phyloP scores from a whole-genome alignment of 805 yeast genomes.

The Candida oleophila region DNA sequence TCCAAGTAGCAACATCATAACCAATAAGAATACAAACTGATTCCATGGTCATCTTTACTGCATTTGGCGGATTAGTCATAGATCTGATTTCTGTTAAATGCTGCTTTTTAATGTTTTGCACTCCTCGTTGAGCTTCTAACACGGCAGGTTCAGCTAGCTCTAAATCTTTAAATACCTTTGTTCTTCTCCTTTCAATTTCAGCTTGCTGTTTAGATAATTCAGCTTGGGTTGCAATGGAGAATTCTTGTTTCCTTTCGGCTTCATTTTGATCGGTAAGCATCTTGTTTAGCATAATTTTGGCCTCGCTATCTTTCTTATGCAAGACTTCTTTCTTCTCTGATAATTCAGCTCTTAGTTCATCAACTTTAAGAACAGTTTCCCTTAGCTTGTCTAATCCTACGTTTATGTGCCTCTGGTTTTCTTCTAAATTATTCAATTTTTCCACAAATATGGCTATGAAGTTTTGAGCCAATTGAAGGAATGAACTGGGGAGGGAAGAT shows the following conservation, averaged over 20 bases:
- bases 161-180: conserved; percentile 60
- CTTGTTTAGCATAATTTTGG: conserved; percentile 64
- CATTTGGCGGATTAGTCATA: conserved; percentile 86
- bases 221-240: conserved; percentile 72
- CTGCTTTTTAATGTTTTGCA: conserved; percentile 88
- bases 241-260: conserved; percentile 86
- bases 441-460: conserved; percentile 43
- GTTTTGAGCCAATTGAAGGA: conserved; percentile 47
- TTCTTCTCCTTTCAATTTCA: conserved; percentile 54
- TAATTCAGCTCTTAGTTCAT: conserved; percentile 53
- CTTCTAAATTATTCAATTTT: conserved; percentile 53
- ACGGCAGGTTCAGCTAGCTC: conserved; percentile 82
- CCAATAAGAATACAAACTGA: conserved; percentile 86
- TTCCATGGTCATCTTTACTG: conserved; percentile 81
- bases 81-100: conserved; percentile 87
- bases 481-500: conserved; percentile 50
- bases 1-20: conserved; percentile 64
- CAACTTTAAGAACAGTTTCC: conserved; percentile 75
- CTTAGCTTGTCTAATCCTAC: conserved; percentile 72
- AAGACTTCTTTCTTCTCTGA: conserved; percentile 53
- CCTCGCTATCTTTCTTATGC: conserved; percentile 60
- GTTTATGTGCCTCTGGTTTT: conserved; percentile 67
- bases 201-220: conserved; percentile 67
- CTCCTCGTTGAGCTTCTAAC: conserved; percentile 80
- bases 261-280: conserved; percentile 87